Conservation (phyloP, 768 basidiomycete genomes). For the Suillus sp. region DNA sequence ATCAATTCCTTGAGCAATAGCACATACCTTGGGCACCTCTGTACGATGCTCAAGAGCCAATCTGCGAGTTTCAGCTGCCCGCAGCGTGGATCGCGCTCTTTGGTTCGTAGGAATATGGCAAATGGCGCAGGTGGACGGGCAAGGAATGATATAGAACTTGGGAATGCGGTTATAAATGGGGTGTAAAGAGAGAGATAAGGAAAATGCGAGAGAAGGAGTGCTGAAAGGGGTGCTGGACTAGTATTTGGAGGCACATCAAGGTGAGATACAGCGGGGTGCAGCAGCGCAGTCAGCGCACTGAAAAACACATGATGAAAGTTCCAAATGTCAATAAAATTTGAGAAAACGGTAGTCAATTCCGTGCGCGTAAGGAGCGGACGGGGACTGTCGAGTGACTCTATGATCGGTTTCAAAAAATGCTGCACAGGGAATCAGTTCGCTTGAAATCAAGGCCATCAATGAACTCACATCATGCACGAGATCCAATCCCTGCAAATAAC, state of each 20-base stretch:
- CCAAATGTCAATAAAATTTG: constrained; percentile 92
- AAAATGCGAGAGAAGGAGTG: constrained; percentile 75
- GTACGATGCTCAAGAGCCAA: constrained; percentile 86
- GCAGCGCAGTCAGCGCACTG: constrained; percentile 53
- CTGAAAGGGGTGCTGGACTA: constrained; percentile 49
- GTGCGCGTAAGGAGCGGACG: constrained; percentile 69
- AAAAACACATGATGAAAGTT: constrained; percentile 81
- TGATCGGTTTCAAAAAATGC: constrained; percentile 84
- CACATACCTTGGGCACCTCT: constrained; percentile 86
- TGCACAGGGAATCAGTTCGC: constrained; percentile 33
- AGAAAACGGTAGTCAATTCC: constrained; percentile 74
- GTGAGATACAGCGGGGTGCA: constrained; percentile 21
- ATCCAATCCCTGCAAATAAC: constrained; percentile 81
- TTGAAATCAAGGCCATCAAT: constrained; percentile 4
- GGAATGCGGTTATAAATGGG: constrained; percentile 81
- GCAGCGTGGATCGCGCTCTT: constrained; percentile 71
- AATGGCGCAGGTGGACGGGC: constrained; percentile 50
- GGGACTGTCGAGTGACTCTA: constrained; percentile 68
- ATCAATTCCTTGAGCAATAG: constrained; percentile 83
- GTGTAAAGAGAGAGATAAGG: constrained; percentile 88
- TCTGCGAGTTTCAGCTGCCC: constrained; percentile 77
- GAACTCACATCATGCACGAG: constrained; percentile 73
- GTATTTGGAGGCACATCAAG: constrained; percentile 19
- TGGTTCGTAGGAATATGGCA: constrained; percentile 59
- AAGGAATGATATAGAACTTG: constrained; percentile 57